These are phyloP conservation scores for Alternaria arborescens DNA, from an alignment of 2,329 filamentous ascomycete species.

Conservation along the genomic window DNA sequence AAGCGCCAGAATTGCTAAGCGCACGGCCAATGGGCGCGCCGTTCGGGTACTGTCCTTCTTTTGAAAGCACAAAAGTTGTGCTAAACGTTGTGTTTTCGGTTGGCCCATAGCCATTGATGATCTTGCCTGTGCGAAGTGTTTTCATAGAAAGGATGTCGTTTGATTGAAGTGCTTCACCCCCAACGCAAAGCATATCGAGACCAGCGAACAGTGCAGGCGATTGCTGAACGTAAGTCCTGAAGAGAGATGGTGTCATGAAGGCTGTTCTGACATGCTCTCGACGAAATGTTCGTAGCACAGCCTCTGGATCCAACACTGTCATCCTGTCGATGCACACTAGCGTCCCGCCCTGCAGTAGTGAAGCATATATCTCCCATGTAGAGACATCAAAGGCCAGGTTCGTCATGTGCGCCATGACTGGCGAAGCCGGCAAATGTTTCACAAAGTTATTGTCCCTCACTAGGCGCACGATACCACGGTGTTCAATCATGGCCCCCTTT, in stretches of 20 bases:
- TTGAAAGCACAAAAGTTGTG: constrained; percentile 55
- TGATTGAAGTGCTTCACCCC: neutral
- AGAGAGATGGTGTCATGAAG: constrained; percentile 19
- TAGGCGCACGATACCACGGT: constrained; percentile 38
- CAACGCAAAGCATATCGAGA: neutral
- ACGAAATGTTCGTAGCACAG: neutral
- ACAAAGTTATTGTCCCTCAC: neutral
- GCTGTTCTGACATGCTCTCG: neutral
- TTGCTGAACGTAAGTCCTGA: neutral
- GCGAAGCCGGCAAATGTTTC: neutral
- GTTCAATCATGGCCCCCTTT: constrained; percentile 68
- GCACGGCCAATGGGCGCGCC: constrained; percentile 25
- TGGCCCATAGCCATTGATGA: constrained; percentile 29
- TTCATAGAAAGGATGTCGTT: no score
- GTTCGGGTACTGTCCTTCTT: constrained; percentile 9
- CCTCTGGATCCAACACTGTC: neutral
- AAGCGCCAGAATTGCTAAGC: neutral
- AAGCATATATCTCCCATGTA: neutral
- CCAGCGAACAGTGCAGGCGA: neutral
- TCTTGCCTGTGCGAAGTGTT: constrained; percentile 8
- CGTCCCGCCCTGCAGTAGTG: neutral
- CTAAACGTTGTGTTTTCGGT: constrained; percentile 21
- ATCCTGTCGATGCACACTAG: neutral
- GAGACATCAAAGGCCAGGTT: neutral
- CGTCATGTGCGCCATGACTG: neutral